Evolutionary conservation across 441 rosid species (phyloP).

Genomic region (Erodium chrysanthum): DNA sequence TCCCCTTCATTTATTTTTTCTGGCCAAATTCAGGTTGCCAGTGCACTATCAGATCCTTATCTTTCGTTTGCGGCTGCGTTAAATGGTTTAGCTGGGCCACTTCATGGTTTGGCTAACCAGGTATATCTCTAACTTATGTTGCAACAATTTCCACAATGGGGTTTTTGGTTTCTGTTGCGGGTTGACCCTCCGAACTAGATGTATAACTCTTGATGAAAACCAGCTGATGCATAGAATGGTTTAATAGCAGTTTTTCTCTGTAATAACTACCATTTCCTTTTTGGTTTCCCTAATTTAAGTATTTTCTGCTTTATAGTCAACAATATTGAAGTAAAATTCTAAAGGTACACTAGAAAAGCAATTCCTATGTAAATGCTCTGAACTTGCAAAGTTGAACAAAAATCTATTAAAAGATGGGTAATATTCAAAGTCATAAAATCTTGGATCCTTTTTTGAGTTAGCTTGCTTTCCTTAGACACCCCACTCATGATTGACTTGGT

Average conservation of each 20-base stretch:
- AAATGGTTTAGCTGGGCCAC: constrained; percentile 98
- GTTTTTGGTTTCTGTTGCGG: background rate
- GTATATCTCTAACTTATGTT: constrained; percentile 29
- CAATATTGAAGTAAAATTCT: background rate
- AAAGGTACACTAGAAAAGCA: background rate
- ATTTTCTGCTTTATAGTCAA: background rate
- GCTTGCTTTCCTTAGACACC: background rate
- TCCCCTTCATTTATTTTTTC: constrained; percentile 1
- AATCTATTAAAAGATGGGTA: background rate
- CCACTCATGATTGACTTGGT: background rate
- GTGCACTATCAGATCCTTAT: constrained; percentile 96
- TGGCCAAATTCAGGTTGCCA: constrained; percentile 55
- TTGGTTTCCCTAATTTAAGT: background rate
- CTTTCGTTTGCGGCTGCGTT: constrained; percentile 91
- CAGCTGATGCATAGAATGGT: background rate
- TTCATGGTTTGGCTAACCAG: constrained; percentile 98
- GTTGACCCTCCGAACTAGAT: background rate
- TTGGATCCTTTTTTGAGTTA: background rate
- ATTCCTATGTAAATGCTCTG: background rate
- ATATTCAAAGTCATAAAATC: background rate
- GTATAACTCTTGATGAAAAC: background rate
- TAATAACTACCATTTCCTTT: background rate
- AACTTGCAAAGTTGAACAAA: background rate
- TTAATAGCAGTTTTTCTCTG: background rate
- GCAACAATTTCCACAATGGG: background rate